Conservation (phyloP, 495 filamentous ascomycete genomes). For the Pseudotulostoma volvatum region DNA sequence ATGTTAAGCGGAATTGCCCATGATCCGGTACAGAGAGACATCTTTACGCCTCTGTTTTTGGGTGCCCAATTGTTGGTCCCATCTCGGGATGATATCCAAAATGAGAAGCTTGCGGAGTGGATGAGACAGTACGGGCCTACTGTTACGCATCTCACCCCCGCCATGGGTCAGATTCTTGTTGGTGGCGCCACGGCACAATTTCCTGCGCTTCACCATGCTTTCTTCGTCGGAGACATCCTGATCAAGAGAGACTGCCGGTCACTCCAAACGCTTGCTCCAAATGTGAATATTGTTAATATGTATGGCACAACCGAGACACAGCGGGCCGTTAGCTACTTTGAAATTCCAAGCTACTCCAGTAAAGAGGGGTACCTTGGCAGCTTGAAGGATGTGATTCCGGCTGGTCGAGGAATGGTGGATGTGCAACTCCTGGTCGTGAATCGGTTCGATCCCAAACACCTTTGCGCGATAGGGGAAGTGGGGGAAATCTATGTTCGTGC, state of each 20-base stretch:
- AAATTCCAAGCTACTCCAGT: conserved; percentile 53
- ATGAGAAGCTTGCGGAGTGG: conserved; percentile 85
- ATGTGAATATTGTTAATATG: conserved; percentile 75
- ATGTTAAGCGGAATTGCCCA: conserved; percentile 74
- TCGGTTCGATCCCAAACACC: conserved; percentile 48
- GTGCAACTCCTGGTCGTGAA: conserved; percentile 88
- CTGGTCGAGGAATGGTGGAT: conserved; percentile 78
- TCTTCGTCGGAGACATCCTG: conserved; percentile 88
- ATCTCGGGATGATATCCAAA: conserved; percentile 67
- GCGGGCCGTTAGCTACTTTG: conserved; percentile 72
- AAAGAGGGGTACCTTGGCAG: conserved; percentile 53
- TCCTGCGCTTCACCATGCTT: conserved; percentile 59
- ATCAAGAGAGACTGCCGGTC: conserved; percentile 75
- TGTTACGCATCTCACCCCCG: conserved; percentile 83
- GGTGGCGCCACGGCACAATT: conserved; percentile 69
- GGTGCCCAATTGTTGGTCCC: conserved; percentile 73
- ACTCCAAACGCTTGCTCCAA: conserved; percentile 60
- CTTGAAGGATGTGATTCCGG: conserved; percentile 68
- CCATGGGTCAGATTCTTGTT: conserved; percentile 87
- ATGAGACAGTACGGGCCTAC: conserved; percentile 65
- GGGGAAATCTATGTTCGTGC: conserved; percentile 85
- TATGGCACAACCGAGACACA: conserved; percentile 89
- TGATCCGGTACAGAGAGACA: conserved; percentile 83
- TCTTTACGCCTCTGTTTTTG: conserved; percentile 85
- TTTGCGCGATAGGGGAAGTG: conserved; percentile 67